Percentiles rank a stretch among this genome's conserved stretches.
phyloP scores from a whole-genome alignment of 495 filamentous ascomycete genomes.

The Penicillium argentinense region DNA sequence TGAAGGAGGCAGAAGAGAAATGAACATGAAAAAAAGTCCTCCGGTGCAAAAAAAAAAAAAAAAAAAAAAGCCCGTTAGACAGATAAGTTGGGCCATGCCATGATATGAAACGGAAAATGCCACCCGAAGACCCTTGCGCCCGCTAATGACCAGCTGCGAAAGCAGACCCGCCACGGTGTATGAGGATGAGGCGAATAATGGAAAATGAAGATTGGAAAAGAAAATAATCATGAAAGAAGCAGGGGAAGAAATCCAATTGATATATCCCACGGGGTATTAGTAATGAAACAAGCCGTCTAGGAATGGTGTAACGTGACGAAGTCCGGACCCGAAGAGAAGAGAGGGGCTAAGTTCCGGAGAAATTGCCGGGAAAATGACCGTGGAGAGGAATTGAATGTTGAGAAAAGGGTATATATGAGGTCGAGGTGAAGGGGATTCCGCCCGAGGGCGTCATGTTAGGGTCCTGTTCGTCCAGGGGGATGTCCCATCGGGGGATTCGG shows the following conservation, averaged over 20 bases:
- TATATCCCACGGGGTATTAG: conserved; percentile 34
- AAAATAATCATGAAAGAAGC: conserved; percentile 17
- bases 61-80: conserved; percentile 4
- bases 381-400: conserved; percentile 3
- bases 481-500: conserved; percentile 38
- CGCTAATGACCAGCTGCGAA: conserved; percentile 46
- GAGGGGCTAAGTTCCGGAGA: not conserved
- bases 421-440: too few relatives aligned
- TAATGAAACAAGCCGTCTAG: conserved; percentile 33
- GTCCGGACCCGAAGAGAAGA: conserved; percentile 9
- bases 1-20: conserved; percentile 6
- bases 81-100: conserved; percentile 22
- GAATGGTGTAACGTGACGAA: conserved; percentile 26
- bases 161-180: conserved; percentile 33
- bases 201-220: conserved; percentile 11
- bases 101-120: conserved; percentile 30
- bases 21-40: conserved; percentile 5
- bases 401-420: too few relatives aligned
- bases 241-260: conserved; percentile 12
- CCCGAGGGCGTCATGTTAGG: conserved; percentile 10
- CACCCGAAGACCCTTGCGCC: conserved; percentile 41
- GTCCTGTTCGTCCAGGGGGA: conserved; percentile 26
- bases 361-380: too few relatives aligned
- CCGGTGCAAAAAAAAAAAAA: conserved; percentile 11
- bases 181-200: conserved; percentile 27